A percentile compares a stretch with the other conserved stretches of the same genome.
phyloP scores from a whole-genome alignment of 192 early-diverging fungal species.

The Linnemannia exigua region DNA sequence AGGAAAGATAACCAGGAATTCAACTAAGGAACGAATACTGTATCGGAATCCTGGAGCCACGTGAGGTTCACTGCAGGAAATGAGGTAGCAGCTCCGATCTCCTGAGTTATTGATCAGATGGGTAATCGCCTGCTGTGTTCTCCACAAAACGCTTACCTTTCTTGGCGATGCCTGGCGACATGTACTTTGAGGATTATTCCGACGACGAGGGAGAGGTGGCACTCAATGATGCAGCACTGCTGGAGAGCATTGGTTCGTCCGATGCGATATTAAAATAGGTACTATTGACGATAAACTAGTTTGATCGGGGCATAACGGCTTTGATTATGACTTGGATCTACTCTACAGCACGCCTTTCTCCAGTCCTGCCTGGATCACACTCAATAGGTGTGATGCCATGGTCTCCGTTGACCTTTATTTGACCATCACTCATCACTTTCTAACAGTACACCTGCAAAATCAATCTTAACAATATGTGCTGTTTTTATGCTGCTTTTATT shows the following conservation, averaged over 20 bases:
- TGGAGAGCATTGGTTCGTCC: background rate
- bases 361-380: no score
- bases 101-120: background rate
- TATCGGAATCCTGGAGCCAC: conserved; percentile 29
- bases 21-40: conserved; percentile 31
- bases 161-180: conserved; percentile 17
- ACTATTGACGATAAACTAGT: no score
- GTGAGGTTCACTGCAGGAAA: conserved; percentile 24
- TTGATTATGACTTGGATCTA: no score
- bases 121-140: conserved; percentile 31
- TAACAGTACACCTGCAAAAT: no score
- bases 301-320: no score
- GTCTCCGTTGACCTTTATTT: no score
- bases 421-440: no score
- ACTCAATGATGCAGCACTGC: background rate
- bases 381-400: no score
- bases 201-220: background rate
- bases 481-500: no score
- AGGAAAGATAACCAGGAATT: conserved; percentile 17
- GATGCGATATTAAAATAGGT: background rate
- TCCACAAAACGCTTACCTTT: conserved; percentile 23
- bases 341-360: no score
- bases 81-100: conserved; percentile 30
- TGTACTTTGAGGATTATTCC: background rate
- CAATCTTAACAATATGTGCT: no score